Evolutionary conservation across 192 early-diverging fungal genomes (phyloP).

Genomic region (Entomortierella chlamydospora): DNA sequence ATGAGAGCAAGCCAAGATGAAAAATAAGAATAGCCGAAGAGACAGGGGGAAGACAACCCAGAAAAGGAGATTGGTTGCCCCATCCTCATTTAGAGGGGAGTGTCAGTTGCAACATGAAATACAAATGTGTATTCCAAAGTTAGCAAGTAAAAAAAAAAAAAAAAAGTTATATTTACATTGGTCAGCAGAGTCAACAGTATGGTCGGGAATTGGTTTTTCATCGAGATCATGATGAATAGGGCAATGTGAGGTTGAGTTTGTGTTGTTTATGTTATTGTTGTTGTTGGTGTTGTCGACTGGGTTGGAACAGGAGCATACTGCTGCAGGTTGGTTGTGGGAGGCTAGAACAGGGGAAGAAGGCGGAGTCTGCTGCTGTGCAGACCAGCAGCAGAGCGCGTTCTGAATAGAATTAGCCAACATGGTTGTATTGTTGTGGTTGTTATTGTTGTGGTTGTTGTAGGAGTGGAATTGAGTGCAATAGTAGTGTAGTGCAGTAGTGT

Average conservation of each 20-base stretch:
- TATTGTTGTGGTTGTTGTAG: background rate
- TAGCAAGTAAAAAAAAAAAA: too few species aligned
- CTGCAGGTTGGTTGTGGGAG: background rate
- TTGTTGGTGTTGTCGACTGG: slow-evolving; percentile 9
- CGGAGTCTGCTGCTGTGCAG: slow-evolving; percentile 35
- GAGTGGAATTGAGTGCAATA: background rate
- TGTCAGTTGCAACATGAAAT: too few species aligned
- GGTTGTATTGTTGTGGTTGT: background rate
- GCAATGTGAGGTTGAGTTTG: background rate
- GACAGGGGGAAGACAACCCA: too few species aligned
- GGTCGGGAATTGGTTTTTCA: background rate
- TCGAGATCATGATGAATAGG: background rate
- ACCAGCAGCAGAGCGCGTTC: slow-evolving; percentile 41
- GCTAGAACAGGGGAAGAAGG: slow-evolving; percentile 20
- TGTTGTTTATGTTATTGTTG: background rate
- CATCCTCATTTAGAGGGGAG: too few species aligned
- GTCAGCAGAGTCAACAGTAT: background rate
- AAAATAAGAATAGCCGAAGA: too few species aligned
- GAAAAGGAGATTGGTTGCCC: too few species aligned
- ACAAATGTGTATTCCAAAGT: too few species aligned
- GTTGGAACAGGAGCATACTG: slow-evolving; percentile 17
- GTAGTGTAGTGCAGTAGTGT: background rate
- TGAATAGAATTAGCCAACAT: slow-evolving; percentile 14
- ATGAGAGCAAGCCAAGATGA: too few species aligned
- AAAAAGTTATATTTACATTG: background rate